Evolutionary conservation across 805 yeast species (phyloP), one percentile per base, ranked within the genome.

Genomic region (Ogataea dorogensis): DNA sequence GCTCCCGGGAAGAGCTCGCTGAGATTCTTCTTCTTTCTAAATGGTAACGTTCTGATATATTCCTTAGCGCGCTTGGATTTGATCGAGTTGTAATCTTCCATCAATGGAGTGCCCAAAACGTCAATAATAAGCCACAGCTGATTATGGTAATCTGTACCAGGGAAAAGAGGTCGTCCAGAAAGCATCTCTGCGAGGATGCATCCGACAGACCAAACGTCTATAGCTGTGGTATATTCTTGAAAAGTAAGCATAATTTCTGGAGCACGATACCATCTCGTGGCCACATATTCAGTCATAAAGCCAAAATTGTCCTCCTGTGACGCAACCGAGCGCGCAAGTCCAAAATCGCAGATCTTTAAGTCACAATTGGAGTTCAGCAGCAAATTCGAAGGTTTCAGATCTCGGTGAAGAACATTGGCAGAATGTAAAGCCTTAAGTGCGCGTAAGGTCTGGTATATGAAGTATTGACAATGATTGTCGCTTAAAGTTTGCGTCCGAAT

Each of bases 181-280:
- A 91, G 65, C 76, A 91, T 75, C 58, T 91, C 98, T 0, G 96
- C 97, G 38, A 91, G 67, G 24, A 91, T 91, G 63, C 98, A 91
- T 4, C 98, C 98, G 15, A 88, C 95, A 2, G 95, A 83, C 98
- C 98, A 91, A 20, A 91, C 79, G 62, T 91, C 98, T 54, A 91
- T 91, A 22, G 96, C 96, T 24, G 91, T 85, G 17, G 96, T 85
- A 64, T 91, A 91, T 53, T 84, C 86, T 46, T 88, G 91, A 52
- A 89, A 87, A 10, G 96, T 87, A 32, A 91, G 71, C 98, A 91
- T 91, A 58, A 91, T 88, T 53, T 91, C 98, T 0, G 98, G 98
- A 0, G 98, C 98, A 38, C 98, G 71, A 61, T 91, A 91, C 97
- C 98, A 91, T 47, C 98, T 70, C 3, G 98, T 91, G 7, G 98